phyloP scores from a whole-genome alignment of 305 asterid species.

The Withania somnifera region DNA sequence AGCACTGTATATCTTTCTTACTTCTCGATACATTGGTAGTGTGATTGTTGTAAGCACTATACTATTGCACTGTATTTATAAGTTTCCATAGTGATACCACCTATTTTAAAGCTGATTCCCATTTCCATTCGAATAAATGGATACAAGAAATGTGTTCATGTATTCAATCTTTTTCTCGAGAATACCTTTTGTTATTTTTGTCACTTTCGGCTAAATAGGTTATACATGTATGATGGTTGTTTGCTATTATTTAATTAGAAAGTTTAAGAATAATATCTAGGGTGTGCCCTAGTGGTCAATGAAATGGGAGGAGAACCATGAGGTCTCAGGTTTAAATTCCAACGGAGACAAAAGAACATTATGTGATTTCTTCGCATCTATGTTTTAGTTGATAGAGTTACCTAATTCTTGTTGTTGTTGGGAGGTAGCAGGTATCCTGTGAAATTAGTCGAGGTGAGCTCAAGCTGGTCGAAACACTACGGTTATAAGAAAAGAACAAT shows the following conservation, averaged over 20 bases:
- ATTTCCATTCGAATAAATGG: background rate
- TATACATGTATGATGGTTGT: background rate
- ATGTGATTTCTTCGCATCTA: background rate
- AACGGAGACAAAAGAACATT: background rate
- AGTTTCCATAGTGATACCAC: background rate
- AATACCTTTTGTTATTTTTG: background rate
- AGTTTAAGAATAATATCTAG: background rate
- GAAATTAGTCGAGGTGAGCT: background rate
- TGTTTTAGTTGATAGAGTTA: background rate
- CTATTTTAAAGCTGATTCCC: background rate
- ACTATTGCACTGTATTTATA: background rate
- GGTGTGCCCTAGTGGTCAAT: background rate
- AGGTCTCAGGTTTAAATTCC: too few species aligned
- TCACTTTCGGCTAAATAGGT: background rate
- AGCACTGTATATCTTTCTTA: background rate
- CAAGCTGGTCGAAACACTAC: background rate
- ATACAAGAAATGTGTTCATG: background rate
- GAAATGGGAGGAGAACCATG: background rate
- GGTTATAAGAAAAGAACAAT: background rate
- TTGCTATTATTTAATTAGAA: background rate
- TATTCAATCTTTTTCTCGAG: background rate
- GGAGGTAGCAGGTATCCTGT: background rate
- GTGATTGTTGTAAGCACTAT: background rate
- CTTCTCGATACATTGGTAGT: background rate
- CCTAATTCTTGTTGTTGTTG: too few species aligned